A percentile compares a stretch with the other conserved stretches of the same genome.
Evolutionary conservation across 2,329 filamentous ascomycete species (phyloP).

Genomic region (Aphanocladium album): DNA sequence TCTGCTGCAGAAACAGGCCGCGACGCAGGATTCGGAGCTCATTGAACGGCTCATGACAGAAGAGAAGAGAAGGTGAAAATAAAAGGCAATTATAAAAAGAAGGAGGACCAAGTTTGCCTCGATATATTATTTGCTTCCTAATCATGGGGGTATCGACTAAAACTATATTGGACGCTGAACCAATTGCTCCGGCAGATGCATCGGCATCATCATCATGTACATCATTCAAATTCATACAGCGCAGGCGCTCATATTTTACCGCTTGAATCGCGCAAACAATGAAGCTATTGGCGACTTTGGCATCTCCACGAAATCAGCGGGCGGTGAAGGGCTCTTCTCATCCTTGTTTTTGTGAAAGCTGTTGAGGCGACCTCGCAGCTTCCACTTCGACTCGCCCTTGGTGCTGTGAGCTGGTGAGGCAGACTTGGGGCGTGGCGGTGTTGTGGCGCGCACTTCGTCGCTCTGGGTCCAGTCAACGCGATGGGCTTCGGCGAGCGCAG

Average conservation of each 20-base stretch:
- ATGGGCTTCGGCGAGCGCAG: slow-evolving; percentile 27
- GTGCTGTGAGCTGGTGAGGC: neutral
- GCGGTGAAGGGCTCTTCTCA: slow-evolving; percentile 19
- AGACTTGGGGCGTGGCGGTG: neutral
- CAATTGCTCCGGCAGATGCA: neutral
- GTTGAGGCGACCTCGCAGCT: slow-evolving; percentile 38
- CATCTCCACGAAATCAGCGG: slow-evolving; percentile 9
- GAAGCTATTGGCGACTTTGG: slow-evolving; percentile 31
- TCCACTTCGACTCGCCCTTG: slow-evolving; percentile 47
- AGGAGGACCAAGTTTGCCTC: neutral
- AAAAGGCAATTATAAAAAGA: neutral
- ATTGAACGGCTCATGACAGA: slow-evolving; percentile 46
- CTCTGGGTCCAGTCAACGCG: slow-evolving; percentile 56
- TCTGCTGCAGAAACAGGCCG: slow-evolving; percentile 40
- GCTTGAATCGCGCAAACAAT: slow-evolving; percentile 42
- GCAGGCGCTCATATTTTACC: slow-evolving; percentile 22
- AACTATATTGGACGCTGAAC: neutral
- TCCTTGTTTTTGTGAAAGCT: slow-evolving; percentile 26
- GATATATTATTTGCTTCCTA: slow-evolving; percentile 8
- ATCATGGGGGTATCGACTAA: slow-evolving; percentile 10
- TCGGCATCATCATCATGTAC: slow-evolving; percentile 5
- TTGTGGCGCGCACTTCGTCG: slow-evolving; percentile 36
- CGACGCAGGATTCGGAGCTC: slow-evolving; percentile 42
- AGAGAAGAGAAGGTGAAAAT: slow-evolving; percentile 31
- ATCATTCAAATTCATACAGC: slow-evolving; percentile 5